phyloP scores from a whole-genome alignment of 2,329 filamentous ascomycete species.

The Monosporascus sp. region DNA sequence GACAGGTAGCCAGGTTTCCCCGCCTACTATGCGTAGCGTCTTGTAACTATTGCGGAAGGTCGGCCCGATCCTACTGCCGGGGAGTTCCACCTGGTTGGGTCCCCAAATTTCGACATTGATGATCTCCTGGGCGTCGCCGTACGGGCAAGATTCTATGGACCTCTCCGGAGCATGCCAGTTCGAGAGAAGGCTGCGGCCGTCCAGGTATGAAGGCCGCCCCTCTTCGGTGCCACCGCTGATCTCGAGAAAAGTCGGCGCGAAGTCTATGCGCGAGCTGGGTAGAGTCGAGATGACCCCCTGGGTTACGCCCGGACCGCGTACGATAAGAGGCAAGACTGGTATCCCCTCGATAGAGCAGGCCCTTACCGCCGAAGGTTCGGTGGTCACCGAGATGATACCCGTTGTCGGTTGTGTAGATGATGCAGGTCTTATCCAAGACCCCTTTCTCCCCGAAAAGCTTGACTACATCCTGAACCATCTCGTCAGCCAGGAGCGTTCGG shows the following conservation, averaged over 20 bases:
- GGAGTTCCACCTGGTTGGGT: not conserved
- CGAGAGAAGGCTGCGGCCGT: not conserved
- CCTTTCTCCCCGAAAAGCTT: slow-evolving; percentile 10
- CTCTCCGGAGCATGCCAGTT: not conserved
- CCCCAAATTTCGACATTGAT: not conserved
- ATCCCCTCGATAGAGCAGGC: not conserved
- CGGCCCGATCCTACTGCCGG: not conserved
- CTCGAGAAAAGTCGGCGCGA: not conserved
- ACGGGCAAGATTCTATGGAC: not conserved
- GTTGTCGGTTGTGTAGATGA: slow-evolving; percentile 14
- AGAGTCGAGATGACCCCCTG: not conserved
- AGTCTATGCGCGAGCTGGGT: not conserved
- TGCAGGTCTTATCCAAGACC: slow-evolving; percentile 1
- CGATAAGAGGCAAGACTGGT: not conserved
- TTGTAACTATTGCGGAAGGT: not conserved
- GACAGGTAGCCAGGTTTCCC: not conserved
- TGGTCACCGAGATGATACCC: slow-evolving; percentile 22
- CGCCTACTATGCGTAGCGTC: not conserved
- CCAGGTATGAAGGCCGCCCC: not conserved
- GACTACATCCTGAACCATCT: slow-evolving; percentile 36
- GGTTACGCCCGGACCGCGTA: not conserved
- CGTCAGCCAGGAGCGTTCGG: slow-evolving; percentile 37
- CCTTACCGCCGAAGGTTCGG: not conserved
- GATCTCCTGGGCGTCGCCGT: not conserved
- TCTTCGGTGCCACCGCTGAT: not conserved